Base-by-base conservation (phyloP, 768 basidiomycete species). In the Tylopilus vinaceipallidus region DNA sequence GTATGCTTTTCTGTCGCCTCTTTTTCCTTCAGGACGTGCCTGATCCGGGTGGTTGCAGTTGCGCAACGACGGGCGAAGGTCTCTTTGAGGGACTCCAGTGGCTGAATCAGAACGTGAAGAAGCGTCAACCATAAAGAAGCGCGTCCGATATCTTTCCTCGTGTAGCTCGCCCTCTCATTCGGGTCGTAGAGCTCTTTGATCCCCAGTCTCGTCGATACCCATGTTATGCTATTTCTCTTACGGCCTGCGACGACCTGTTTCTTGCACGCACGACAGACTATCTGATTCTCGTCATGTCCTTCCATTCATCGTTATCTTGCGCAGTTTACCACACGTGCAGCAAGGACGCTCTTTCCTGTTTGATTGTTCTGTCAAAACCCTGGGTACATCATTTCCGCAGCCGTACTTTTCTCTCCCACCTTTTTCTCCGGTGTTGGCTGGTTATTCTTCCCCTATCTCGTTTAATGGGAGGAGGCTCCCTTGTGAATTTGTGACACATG, bases 91-190 rank as follows among this genome's bases (percentile, higher is more conserved):
- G 95, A 36, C 81, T 98, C 39, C 92, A 95, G 70, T 98, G 95
- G 95, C 75, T 98, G 61, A 95, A 92, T 45, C 91, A 94, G 73
- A 97, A 97, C 68, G 91, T 97, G 64, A 95, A 95, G 80, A 92
- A 91, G 68, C 86, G 88, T 56, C 86, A 89, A 71, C 82, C 80
- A 71, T 90, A 69, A 76, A 60, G 49, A 56, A 53, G 57, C 42
- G 62, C 37, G 61, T 58, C 35, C 34, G 19, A 26, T n/a, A 32
- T 49, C 49, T 49, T 50, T 47, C 50, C 46, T 52, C 16, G 26
- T 52, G 43, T 65, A 61, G 54, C 58, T 49, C 45, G 47, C 47
- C 60, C 42, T 59, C 59, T 59, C 55, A 63, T 49, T 61, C 52
- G 49, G 52, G 44, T 56, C 56, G 43, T 59, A 59, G 50, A 47